Conservation (phyloP, 345 rosid species). For the Gossypium sturtianum region DNA sequence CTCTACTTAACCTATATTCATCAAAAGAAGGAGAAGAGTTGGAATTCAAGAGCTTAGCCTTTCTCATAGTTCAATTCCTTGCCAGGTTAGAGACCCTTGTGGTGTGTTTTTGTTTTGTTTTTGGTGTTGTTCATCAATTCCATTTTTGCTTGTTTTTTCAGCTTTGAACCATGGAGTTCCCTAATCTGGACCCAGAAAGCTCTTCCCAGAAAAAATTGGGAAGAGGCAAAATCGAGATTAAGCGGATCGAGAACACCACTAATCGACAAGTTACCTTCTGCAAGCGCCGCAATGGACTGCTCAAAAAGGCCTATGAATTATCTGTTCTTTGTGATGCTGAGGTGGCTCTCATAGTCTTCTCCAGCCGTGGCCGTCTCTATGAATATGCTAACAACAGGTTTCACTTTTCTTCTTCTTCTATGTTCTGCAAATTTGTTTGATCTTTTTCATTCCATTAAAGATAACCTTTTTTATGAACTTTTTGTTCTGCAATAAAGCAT, state of each 20-base stretch:
- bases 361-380: conserved; percentile 84
- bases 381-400: conserved; percentile 85
- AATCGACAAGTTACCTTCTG: conserved; percentile 89
- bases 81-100: conserved; percentile 17
- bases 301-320: conserved; percentile 80
- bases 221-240: conserved; percentile 80
- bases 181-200: conserved; percentile 42
- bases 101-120: neutral
- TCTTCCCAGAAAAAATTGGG: conserved; percentile 49
- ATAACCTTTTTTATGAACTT: neutral
- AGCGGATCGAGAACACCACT: conserved; percentile 74
- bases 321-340: conserved; percentile 83
- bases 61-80: neutral
- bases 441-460: neutral
- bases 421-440: neutral
- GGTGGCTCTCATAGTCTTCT: conserved; percentile 75
- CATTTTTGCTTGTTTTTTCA: neutral
- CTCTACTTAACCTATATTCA: conserved; percentile 13
- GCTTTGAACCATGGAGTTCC: conserved; percentile 48
- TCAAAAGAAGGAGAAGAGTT: conserved; percentile 8
- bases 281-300: conserved; percentile 74
- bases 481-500: neutral
- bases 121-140: too few species aligned
- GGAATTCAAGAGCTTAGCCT: conserved; percentile 11
- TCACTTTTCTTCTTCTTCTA: neutral